Base-by-base conservation (phyloP, 2,329 filamentous ascomycete species). In the Dendryphion nanum region DNA sequence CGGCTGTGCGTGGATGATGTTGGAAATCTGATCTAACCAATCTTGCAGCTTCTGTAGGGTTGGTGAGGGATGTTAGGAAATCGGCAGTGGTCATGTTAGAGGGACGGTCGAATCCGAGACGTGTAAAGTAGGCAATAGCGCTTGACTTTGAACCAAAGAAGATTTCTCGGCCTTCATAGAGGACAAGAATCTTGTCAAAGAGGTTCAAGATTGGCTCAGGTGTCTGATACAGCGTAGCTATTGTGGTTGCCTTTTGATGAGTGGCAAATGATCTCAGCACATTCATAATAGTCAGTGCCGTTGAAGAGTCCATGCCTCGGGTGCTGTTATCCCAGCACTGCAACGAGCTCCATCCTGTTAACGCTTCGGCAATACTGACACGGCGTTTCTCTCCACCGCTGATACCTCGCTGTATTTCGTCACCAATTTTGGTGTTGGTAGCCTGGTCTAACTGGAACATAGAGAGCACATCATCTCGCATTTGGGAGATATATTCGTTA, bases 371-470 rank as follows among this genome's bases (percentile, higher is more conserved):
- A 17, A 30, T 30, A 17, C 79, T 83, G 0, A 86, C 81, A 47
- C 83, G 75, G 63, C 86, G 86, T 5, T 81, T 66, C 59, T 86
- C 82, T 19, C 83, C 83, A 18, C 82, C 83, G 12, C 77, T 82
- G 0, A 86, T 79, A 49, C 84, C 82, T 4, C 82, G 74, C 1
- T 85, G 70, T 41, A 75, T 83, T 24, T 80, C 80, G 42, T 86
- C 78, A 2, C 83, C 83, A 4, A 86, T 80, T 51, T 81, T 83
- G 4, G 83, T 87, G 18, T 82, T 72, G 13, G 68, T 50, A 0
- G 81, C 83, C 48, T 85, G 81, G 8, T 75, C 74, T 45, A 86
- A 82, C 45, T 82, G 82, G 45, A 83, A 85, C 66, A 83, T 81
- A 48, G 82, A 81, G 81, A 85, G 84, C 40, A 82, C 74, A 26